Conservation (phyloP, 352 stramenopile species). For the Phytophthora constricta region DNA sequence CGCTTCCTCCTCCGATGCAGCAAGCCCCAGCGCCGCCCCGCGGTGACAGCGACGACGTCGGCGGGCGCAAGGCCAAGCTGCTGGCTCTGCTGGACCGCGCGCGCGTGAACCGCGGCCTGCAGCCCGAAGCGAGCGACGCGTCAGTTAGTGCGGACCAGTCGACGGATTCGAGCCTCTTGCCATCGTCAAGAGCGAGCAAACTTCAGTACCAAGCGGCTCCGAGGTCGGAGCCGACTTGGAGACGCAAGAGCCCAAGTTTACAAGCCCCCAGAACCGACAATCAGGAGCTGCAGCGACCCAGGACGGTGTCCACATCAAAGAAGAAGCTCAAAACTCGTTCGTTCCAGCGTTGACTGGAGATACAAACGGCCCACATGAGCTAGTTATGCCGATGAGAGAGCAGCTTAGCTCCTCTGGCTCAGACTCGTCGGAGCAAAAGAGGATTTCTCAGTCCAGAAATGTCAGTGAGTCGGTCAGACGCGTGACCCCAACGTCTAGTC, state of each 20-base stretch:
- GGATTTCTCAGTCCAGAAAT: not conserved
- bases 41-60: slow-evolving; percentile 10
- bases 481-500: not conserved
- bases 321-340: not conserved
- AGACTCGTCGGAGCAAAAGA: not conserved
- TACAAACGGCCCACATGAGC: not conserved
- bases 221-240: not conserved
- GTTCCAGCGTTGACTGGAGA: not conserved
- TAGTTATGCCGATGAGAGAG: not conserved
- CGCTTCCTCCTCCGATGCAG: slow-evolving; percentile 24
- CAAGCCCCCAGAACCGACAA: not conserved
- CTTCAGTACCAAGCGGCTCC: not conserved
- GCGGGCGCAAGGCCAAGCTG: slow-evolving; percentile 35
- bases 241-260: not conserved
- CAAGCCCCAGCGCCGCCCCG: not conserved
- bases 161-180: slow-evolving; percentile 2
- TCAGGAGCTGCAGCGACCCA: not conserved
- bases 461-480: not conserved
- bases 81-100: slow-evolving; percentile 53
- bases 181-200: slow-evolving; percentile 27
- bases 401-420: not conserved
- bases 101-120: slow-evolving; percentile 30
- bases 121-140: slow-evolving; percentile 17
- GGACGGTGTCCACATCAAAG: not conserved
- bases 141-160: slow-evolving; percentile 1